Percentiles rank a stretch among this genome's conserved stretches.
These are phyloP conservation scores for Beauveria caledonica DNA, from an alignment of 2,329 filamentous ascomycete species.

Conservation along the genomic window DNA sequence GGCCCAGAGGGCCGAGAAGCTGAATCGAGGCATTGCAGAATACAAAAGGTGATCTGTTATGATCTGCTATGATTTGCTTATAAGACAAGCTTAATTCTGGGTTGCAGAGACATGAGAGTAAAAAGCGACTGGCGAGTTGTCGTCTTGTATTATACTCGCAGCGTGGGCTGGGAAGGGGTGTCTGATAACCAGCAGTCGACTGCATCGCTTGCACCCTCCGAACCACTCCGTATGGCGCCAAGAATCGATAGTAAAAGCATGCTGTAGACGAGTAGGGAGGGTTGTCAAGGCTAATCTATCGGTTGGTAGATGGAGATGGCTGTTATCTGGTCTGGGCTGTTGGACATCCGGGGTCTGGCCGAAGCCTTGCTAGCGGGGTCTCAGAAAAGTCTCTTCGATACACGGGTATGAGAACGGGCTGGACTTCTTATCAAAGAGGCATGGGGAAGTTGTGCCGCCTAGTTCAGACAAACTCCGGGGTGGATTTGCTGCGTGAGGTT, in stretches of 20 bases:
- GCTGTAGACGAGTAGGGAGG: not conserved
- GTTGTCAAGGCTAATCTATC: not conserved
- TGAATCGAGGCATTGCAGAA: slow-evolving; percentile 20
- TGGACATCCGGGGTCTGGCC: not conserved
- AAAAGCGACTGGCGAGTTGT: not conserved
- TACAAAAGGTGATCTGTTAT: not conserved
- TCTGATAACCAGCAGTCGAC: not conserved
- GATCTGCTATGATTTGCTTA: not conserved
- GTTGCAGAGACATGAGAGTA: not conserved
- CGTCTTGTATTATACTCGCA: slow-evolving; percentile 3
- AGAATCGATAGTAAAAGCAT: not conserved
- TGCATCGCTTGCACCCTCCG: not conserved
- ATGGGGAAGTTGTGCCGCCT: not conserved
- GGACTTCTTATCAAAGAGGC: not conserved
- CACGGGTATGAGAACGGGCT: not conserved
- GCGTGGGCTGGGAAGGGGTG: not conserved
- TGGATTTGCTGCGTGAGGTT: not conserved
- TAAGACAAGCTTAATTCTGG: not conserved
- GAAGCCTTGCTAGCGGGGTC: not conserved
- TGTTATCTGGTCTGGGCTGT: not conserved
- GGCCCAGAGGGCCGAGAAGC: slow-evolving; percentile 23
- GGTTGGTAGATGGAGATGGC: not conserved
- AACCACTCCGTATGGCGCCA: not conserved
- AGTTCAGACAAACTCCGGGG: not conserved
- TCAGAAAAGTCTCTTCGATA: not conserved